Base-by-base conservation (phyloP, 2,329 filamentous ascomycete species). In the Sclerotinia minor region DNA sequence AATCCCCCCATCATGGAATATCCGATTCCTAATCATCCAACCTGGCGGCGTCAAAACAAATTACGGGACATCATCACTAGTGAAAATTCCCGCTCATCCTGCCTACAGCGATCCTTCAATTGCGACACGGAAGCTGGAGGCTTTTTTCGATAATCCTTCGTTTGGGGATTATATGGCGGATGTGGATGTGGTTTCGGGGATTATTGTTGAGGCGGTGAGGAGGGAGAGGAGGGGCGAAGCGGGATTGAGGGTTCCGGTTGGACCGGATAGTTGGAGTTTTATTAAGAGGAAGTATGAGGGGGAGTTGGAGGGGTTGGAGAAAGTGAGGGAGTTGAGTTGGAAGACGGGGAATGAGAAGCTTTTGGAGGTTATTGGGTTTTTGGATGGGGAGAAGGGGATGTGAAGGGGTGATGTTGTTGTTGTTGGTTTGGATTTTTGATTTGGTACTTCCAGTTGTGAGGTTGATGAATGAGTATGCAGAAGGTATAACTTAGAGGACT, bases 1-100 rank as follows among this genome's bases (percentile, higher is more conserved):
- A 38, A 66, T 80, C 0, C 26, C 75, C 0, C 77, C 65, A 13
- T 65, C 76, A 0, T 75, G 81, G 1, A 79, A 79, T 0, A 79
- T 81, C 70, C 78, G 77, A 41, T 72, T 81, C 0, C 77, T 75
- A 0, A 77, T 79, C 0, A 65, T 80, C 3, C 79, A 81, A 67
- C 80, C 80, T 0, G 79, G 79, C n/a, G 79, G 76, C 9, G 78
- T 81, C 38, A 76, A 74, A 61, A 80, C 80, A 0, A 78, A 80
- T 26, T 80, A 70, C 58, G 52, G 57, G 4, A 53, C 29, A 2
- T 19, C 59, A 11, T 32, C 53, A 15, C 24, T 35, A n/a, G 24
- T 67, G 47, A 17, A 44, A 52, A 24, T 26, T 11, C 60, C 60
- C 3, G 59, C 57, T 17, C 72, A 73, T 60, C 71, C 69, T 21